Evolutionary conservation across 2,329 filamentous ascomycete species (phyloP), one percentile per base, ranked within the genome.

Genomic region (Remersonia thermophila): DNA sequence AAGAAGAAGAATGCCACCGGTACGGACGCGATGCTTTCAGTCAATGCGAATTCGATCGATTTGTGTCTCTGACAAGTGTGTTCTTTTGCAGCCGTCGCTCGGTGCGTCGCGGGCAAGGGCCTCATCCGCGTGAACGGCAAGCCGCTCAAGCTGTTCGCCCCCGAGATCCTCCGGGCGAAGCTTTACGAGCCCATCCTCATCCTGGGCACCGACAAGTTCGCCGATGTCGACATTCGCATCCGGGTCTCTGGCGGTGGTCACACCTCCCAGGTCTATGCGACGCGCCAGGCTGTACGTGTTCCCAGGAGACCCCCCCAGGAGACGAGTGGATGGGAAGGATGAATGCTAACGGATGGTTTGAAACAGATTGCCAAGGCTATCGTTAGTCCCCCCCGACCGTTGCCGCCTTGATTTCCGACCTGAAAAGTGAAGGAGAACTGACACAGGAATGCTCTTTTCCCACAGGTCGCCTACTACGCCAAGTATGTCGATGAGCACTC

Each of bases 401-500:
- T 32, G 15, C n/a, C n/a, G 6, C 30, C 36, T 32, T 27, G 36
- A 23, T 20, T 31, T 32, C 28, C 37, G 33, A 34, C 30, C 29
- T 27, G n/a, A 34, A 34, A 28, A 30, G 35, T 25, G 23, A 29
- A 26, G 31, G 36, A 34, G 30, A 35, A 36, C 45, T 44, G 28
- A 46, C 40, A 15, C 32, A 29, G 15, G n/a, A 7, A n/a, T 7
- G n/a, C 32, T 26, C 16, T 16, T 39, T 11, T 30, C 13, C 4
- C 27, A 51, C 27, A 51, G 48, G 40, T 51, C 32, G 82, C 86
- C 67, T 95, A 95, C 82, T 96, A 95, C 83, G 89, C 95, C 74
- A 95, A 98, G 78, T 98, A 80, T 73, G 85, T 96, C 69, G 91
- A 98, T 63, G 91, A 98, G 83, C 87, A 96, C 83, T 85, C 83